Evolutionary conservation across 257 asterid genomes (phyloP).

Genomic region (Solanum pennellii): DNA sequence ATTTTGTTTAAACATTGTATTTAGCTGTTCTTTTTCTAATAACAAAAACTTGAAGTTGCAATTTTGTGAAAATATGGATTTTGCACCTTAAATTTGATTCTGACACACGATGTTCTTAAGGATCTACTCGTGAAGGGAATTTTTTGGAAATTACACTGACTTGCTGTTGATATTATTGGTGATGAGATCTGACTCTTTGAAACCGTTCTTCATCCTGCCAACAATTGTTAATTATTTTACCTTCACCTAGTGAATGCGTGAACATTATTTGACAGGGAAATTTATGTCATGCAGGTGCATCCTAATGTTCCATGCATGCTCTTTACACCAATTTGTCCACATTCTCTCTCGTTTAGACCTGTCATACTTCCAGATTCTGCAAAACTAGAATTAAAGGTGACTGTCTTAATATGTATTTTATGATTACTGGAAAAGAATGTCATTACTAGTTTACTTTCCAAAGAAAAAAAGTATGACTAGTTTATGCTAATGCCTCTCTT

Average conservation of each 20-base stretch:
- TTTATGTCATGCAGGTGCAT: slow-evolving; percentile 60
- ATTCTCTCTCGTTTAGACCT: slow-evolving; percentile 96
- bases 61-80: not conserved
- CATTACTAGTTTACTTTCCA: not conserved
- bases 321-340: slow-evolving; percentile 97
- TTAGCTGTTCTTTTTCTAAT: not conserved
- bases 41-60: not conserved
- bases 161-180: not conserved
- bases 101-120: not conserved
- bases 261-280: not conserved
- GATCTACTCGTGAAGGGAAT: not conserved
- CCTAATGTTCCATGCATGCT: slow-evolving; percentile 99
- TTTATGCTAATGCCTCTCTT: not conserved
- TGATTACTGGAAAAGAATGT: not conserved
- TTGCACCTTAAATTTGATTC: not conserved
- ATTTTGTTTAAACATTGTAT: not conserved
- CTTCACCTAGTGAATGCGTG: not conserved
- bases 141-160: not conserved
- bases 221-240: not conserved
- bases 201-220: not conserved
- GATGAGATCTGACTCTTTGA: not conserved
- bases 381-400: slow-evolving; percentile 81
- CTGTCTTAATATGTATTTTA: not conserved
- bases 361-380: slow-evolving; percentile 99
- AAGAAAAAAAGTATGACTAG: not conserved